Evolutionary conservation across 1,139 yeast genomes (phyloP).

Genomic region (Blastobotrys persicus): DNA sequence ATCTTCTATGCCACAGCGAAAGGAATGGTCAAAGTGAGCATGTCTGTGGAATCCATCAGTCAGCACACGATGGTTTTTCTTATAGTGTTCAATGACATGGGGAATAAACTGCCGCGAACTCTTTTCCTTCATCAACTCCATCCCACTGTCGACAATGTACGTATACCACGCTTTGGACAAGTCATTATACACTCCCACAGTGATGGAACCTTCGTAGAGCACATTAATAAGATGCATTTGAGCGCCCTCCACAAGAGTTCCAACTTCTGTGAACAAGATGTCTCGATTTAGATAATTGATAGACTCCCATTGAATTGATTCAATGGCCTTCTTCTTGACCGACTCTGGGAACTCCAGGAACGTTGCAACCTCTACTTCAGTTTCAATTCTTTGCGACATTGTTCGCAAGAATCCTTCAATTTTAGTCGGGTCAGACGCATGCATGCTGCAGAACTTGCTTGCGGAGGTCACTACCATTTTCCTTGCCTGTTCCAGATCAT

Average conservation of each 20-base stretch:
- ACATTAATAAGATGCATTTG: slow-evolving; percentile 5
- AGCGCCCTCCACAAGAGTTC: neutral
- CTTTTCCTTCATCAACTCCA: slow-evolving; percentile 1
- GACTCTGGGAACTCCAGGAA: neutral
- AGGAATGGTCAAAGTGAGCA: slow-evolving; percentile 14
- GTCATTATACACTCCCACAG: neutral
- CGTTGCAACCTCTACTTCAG: neutral
- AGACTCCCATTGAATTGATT: slow-evolving; percentile 2
- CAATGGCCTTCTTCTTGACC: neutral
- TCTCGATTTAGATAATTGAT: neutral
- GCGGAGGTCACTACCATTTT: slow-evolving; percentile 3
- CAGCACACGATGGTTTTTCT: slow-evolving; percentile 1
- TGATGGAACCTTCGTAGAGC: slow-evolving; percentile 1
- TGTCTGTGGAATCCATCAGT: slow-evolving; percentile 6
- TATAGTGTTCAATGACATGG: slow-evolving; percentile 9
- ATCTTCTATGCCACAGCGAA: slow-evolving; percentile 27
- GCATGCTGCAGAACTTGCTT: slow-evolving; percentile 1
- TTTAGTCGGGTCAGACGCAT: neutral
- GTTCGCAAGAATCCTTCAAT: slow-evolving; percentile 1
- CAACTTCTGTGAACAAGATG: slow-evolving; percentile 5
- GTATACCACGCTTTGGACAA: slow-evolving; percentile 10
- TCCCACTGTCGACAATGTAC: neutral
- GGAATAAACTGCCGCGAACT: slow-evolving; percentile 10
- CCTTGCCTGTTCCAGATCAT: slow-evolving; percentile 1
- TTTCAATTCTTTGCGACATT: slow-evolving; percentile 7